phyloP scores from a whole-genome alignment of 1,139 yeast species.

The Nakaseomyces kungkrabaensis region DNA sequence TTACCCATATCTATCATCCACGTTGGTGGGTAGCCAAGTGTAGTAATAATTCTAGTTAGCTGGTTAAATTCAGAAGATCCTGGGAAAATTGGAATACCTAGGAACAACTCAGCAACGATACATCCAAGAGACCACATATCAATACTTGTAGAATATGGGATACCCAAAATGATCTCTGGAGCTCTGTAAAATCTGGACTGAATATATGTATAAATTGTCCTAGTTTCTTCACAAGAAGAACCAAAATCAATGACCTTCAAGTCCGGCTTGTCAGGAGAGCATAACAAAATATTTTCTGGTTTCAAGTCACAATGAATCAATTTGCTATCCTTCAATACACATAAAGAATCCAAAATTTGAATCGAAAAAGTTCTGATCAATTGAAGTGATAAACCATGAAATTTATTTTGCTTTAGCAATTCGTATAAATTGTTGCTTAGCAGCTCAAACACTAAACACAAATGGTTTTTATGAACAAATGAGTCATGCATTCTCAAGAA shows the following conservation, averaged over 20 bases:
- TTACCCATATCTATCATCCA: conserved; percentile 98
- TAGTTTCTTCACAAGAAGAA: conserved; percentile 86
- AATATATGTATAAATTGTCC: conserved; percentile 84
- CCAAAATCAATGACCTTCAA: conserved; percentile 96
- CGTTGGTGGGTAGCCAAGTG: conserved; percentile 79
- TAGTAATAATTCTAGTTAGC: conserved; percentile 68
- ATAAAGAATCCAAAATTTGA: conserved; percentile 73
- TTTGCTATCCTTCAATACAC: conserved; percentile 71
- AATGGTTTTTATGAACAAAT: conserved; percentile 84
- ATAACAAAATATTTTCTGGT: conserved; percentile 85
- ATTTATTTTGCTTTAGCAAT: conserved; percentile 83
- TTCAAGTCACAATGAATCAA: conserved; percentile 93
- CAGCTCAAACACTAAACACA: conserved; percentile 86
- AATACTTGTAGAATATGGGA: conserved; percentile 83
- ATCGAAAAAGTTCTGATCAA: conserved; percentile 67
- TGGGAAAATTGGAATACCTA: conserved; percentile 92
- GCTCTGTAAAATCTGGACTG: conserved; percentile 93
- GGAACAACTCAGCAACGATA: conserved; percentile 83
- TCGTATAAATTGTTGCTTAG: conserved; percentile 85
- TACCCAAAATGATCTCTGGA: conserved; percentile 88
- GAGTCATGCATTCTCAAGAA: conserved; percentile 75
- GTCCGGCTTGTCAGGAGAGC: conserved; percentile 76
- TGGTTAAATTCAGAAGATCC: conserved; percentile 94
- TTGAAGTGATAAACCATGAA: conserved; percentile 78
- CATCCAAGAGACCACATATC: conserved; percentile 99